phyloP scores from a whole-genome alignment of 176 grass and related monocot species.

The Oryza nivara region DNA sequence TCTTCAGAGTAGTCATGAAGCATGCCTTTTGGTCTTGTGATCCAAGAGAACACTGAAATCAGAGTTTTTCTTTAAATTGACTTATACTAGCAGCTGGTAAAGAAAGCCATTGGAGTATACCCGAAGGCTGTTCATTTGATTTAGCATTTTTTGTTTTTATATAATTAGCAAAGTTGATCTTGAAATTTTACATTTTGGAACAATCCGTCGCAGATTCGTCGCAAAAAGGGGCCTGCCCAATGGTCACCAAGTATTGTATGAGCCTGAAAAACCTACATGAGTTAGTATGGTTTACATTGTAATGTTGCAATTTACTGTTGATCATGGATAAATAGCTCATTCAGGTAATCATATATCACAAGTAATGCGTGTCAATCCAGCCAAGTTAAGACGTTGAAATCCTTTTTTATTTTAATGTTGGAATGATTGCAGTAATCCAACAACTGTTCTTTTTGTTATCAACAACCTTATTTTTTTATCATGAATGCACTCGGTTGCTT shows the following conservation, averaged over 20 bases:
- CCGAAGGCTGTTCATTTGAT: conserved; percentile 17
- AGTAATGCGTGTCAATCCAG: background rate
- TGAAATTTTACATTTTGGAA: background rate
- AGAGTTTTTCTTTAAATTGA: conserved; percentile 22
- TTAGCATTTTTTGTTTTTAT: background rate
- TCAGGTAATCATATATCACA: conserved; percentile 9
- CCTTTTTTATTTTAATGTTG: conserved; percentile 14
- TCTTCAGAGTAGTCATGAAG: conserved; percentile 45
- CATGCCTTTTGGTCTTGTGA: conserved; percentile 47
- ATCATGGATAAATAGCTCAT: background rate
- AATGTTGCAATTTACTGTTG: background rate
- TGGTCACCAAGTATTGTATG: background rate
- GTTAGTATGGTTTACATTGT: background rate
- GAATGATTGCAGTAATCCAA: background rate
- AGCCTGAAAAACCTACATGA: background rate
- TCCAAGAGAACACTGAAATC: conserved; percentile 29
- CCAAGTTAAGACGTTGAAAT: background rate
- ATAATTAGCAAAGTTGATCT: no score
- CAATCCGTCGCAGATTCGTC: background rate
- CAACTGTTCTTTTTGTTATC: conserved; percentile 2
- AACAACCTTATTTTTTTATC: background rate
- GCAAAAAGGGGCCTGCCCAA: background rate
- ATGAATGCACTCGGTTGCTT: conserved; percentile 29
- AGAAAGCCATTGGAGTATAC: conserved; percentile 33
- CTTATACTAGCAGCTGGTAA: conserved; percentile 11